A percentile compares a stretch with the other conserved stretches of the same genome.
These are phyloP conservation scores for Russula sp. DNA, from an alignment of 768 basidiomycete genomes.

Conservation along the genomic window DNA sequence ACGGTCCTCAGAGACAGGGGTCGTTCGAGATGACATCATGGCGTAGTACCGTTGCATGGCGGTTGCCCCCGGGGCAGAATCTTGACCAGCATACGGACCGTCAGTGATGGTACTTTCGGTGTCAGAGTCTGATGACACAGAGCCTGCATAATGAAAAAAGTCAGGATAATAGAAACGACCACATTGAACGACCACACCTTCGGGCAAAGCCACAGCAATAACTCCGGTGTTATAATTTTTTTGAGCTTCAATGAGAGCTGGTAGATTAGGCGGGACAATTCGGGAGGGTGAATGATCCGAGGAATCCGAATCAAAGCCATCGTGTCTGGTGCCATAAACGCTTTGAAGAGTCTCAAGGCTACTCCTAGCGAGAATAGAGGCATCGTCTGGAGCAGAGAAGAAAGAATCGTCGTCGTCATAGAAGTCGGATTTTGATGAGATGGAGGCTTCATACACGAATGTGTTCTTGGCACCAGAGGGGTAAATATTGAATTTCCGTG, in stretches of 20 bases:
- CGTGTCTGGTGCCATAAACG: not conserved
- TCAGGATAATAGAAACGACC: not conserved
- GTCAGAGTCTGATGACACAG: constrained; percentile 21
- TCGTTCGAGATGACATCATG: constrained; percentile 18
- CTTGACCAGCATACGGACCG: constrained; percentile 17
- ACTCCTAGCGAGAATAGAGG: constrained; percentile 18
- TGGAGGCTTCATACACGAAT: constrained; percentile 19
- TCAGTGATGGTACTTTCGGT: constrained; percentile 21
- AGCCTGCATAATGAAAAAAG: constrained; percentile 3
- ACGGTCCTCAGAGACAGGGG: constrained; percentile 16
- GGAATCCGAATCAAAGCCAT: constrained; percentile 1
- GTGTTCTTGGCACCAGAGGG: constrained; percentile 18
- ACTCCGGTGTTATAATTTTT: constrained; percentile 15
- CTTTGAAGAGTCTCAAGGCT: constrained; percentile 20
- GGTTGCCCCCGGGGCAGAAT: not conserved
- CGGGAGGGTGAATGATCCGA: constrained; percentile 14
- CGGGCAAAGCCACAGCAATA: constrained; percentile 16
- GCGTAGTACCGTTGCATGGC: constrained; percentile 12
- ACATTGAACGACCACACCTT: constrained; percentile 9
- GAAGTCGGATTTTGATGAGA: constrained; percentile 21
- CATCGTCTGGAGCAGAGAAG: constrained; percentile 17
- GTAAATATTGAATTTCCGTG: constrained; percentile 18
- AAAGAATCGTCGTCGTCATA: constrained; percentile 20
- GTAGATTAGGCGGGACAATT: constrained; percentile 17
- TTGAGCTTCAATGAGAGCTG: constrained; percentile 21